These are phyloP conservation scores for Acacia melanoxylon DNA, from an alignment of 306 rosid species.

Conservation along the genomic window DNA sequence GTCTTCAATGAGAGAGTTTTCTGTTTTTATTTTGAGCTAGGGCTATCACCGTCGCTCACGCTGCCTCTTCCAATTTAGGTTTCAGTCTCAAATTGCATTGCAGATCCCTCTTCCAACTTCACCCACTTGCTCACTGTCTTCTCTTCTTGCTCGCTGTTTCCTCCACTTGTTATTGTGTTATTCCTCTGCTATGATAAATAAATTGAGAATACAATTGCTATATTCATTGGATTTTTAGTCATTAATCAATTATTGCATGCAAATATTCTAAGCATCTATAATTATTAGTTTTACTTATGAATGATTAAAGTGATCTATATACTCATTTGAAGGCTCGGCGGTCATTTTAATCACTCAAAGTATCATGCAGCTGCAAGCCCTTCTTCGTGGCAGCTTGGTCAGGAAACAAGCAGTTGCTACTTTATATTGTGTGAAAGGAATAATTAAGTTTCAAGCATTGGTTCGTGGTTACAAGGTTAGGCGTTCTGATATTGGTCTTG, in stretches of 20 bases:
- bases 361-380: slow-evolving; percentile 45
- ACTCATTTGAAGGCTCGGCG: slow-evolving; percentile 37
- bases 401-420: slow-evolving; percentile 51
- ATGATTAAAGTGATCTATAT: not conserved
- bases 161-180: not conserved
- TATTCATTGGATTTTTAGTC: not conserved
- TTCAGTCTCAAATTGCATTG: no score
- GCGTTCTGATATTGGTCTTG: slow-evolving; percentile 33
- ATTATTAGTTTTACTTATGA: not conserved
- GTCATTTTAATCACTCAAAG: slow-evolving; percentile 32
- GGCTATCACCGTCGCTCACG: no score
- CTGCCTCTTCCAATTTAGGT: no score
- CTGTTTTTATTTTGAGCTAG: no score
- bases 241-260: not conserved
- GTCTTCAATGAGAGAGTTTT: no score
- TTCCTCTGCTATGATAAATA: not conserved
- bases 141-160: no score
- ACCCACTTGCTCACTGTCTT: no score
- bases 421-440: slow-evolving; percentile 39
- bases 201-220: not conserved
- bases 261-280: not conserved
- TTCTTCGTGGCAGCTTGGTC: slow-evolving; percentile 43
- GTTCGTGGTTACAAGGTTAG: slow-evolving; percentile 44
- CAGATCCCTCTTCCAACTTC: no score
- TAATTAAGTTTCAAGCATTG: slow-evolving; percentile 41